Base-by-base conservation (phyloP, 2,329 filamentous ascomycete genomes). In the Aspergillus novofumigatus region DNA sequence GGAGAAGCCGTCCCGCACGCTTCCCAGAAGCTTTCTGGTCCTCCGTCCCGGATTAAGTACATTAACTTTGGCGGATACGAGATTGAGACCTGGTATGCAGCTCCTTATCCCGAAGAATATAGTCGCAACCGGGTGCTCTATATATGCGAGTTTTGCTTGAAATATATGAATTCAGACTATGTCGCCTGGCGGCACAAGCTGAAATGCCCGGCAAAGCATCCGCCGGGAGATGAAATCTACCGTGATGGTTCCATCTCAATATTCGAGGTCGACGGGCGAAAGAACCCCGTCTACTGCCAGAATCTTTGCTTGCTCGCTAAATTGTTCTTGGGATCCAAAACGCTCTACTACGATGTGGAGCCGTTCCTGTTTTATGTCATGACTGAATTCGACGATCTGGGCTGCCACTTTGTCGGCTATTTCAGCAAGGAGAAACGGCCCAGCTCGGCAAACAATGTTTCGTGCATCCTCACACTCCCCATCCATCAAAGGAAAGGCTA, bases 81-180 rank as follows among this genome's bases (percentile, higher is more conserved):
- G 74, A 99, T 99, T 66, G 94, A 99, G 72, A 99, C 94, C 3
- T 97, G 94, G 92, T 97, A 99, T 76, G 93, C 94, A 29, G 94
- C 94, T 42, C 95, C 94, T 11, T 99, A 99, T 71, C 94, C 94
- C 0, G 94, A 97, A 72, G 94, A 99, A 75, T 99, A 99, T 79
- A 97, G 92, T 72, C 87, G 93, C 62, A 97, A 99, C 71, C 88
- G 91, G 29, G 90, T 96, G 41, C 83, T 99, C n/a, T 97, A 96
- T 75, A 97, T 99, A 62, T 99, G 94, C 81, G 95, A 99, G 74
- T 99, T 97, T 74, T 99, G 94, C 72, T 81, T 99, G 59, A 99
- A 97, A 76, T 99, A 99, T 78, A 97, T 99, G 92, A 96, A 95
- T 74, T 97, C 94, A 20, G 93, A 97, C 72, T 97, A 96, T 68